These are phyloP conservation scores for Debaryomyces psychrophilus DNA, from an alignment of 1,139 yeast genomes.

Conservation along the genomic window DNA sequence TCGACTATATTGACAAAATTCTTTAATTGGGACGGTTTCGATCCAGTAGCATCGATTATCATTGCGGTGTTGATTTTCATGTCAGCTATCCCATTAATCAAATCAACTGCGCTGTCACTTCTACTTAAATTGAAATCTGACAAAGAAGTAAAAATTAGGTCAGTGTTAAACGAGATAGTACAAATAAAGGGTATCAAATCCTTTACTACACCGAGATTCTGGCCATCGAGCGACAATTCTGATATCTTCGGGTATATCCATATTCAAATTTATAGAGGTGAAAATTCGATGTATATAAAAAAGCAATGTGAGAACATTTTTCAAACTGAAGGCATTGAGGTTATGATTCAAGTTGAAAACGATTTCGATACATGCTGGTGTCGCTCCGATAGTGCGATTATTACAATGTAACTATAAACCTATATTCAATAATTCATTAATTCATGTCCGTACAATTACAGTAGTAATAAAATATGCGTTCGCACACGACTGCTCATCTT, in stretches of 20 bases:
- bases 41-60: constrained; percentile 87
- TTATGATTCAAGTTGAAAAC: constrained; percentile 62
- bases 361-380: constrained; percentile 68
- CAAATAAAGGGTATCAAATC: constrained; percentile 79
- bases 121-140: constrained; percentile 60
- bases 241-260: constrained; percentile 63
- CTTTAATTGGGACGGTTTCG: constrained; percentile 69
- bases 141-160: constrained; percentile 62
- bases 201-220: constrained; percentile 85
- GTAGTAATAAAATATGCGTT: neutral
- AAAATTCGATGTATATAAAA: constrained; percentile 62
- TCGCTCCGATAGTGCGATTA: constrained; percentile 20
- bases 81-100: constrained; percentile 82
- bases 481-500: constrained; percentile 7
- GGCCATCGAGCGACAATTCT: constrained; percentile 65
- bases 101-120: constrained; percentile 76
- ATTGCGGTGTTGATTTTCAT: constrained; percentile 79
- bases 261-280: constrained; percentile 69
- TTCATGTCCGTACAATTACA: neutral
- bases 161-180: constrained; percentile 66
- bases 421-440: constrained; percentile 3
- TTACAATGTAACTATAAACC: constrained; percentile 7
- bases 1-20: constrained; percentile 72
- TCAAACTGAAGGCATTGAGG: constrained; percentile 39
- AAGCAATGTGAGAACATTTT: constrained; percentile 59